phyloP scores from a whole-genome alignment of 768 basidiomycete genomes.

The Clitopilus passeckerianus region DNA sequence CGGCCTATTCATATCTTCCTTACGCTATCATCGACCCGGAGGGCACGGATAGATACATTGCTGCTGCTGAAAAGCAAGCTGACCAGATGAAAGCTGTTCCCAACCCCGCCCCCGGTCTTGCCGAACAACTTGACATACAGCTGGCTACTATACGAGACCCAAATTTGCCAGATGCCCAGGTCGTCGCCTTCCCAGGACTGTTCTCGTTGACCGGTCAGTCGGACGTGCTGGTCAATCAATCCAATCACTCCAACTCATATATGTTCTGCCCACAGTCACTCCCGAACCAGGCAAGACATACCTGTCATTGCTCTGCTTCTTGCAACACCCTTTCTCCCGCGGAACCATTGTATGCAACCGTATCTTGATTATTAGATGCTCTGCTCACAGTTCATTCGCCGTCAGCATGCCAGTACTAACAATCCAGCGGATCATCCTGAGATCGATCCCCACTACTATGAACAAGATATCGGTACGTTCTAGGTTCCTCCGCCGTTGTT shows the following conservation, averaged over 20 bases:
- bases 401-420: slow-evolving; percentile 19
- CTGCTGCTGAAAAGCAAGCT: not conserved
- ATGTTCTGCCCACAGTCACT: not conserved
- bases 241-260: not conserved
- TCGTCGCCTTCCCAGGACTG: slow-evolving; percentile 21
- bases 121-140: slow-evolving; percentile 35
- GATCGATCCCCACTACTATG: slow-evolving; percentile 34
- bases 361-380: not conserved
- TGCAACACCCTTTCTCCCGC: slow-evolving; percentile 40
- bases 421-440: slow-evolving; percentile 24
- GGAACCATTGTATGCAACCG: slow-evolving; percentile 38
- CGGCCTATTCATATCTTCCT: not conserved
- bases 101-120: slow-evolving; percentile 23
- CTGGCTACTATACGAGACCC: slow-evolving; percentile 22
- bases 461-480: slow-evolving; percentile 28
- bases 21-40: not conserved
- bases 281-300: slow-evolving; percentile 37
- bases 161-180: slow-evolving; percentile 18
- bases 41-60: not conserved
- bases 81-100: not conserved
- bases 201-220: slow-evolving; percentile 11
- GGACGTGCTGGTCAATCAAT: not conserved
- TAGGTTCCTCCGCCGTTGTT: not conserved
- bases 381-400: not conserved
- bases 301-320: slow-evolving; percentile 26